Evolutionary conservation across 2,329 filamentous ascomycete genomes (phyloP), one percentile per base, ranked within the genome.

Genomic region (Epicoccum nigrum): DNA sequence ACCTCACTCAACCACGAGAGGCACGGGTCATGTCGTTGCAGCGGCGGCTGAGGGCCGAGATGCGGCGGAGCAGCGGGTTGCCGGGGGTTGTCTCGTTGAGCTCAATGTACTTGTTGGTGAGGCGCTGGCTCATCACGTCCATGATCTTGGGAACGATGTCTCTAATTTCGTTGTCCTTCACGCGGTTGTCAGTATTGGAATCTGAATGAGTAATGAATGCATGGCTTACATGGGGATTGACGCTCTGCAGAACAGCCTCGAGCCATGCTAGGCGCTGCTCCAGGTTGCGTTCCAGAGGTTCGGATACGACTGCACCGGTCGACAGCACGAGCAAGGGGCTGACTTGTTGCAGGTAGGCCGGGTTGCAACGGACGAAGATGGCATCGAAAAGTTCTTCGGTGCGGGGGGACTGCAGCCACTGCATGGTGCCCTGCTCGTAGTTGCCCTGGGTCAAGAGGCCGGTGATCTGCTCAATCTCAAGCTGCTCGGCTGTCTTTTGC

Each of bases 381-480:
- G 79, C 77, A 67, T 86, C 83, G 64, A 86, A 87, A n/a, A 87
- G 74, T 37, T 82, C 79, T 13, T 77, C 76, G 58, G 85, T 82
- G 47, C 81, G 80, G 25, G 73, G 68, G 5, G 84, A 87, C 74
- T 86, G 83, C 39, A 87, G 75, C 85, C 85, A 87, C 77, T 77
- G 60, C 61, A 79, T 77, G 2, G 78, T 79, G 38, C 75, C 78
- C 27, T 75, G 71, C 57, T 79, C 76, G 46, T 70, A 79, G 28
- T 75, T 66, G 17, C 83, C 83, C 23, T 82, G 79, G 28, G 81
- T 77, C 74, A 94, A 85, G 34, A 85, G 75, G 40, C 78, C 73
- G 41, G 85, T 84, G 51, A 93, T 86, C 19, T 79, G 75, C 15
- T 83, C 79, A 17, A 87, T 79, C 63, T 90, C 86, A 6, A 76